These are phyloP conservation scores for Zygotorulaspora sp. DNA, from an alignment of 805 yeast species.

Conservation along the genomic window DNA sequence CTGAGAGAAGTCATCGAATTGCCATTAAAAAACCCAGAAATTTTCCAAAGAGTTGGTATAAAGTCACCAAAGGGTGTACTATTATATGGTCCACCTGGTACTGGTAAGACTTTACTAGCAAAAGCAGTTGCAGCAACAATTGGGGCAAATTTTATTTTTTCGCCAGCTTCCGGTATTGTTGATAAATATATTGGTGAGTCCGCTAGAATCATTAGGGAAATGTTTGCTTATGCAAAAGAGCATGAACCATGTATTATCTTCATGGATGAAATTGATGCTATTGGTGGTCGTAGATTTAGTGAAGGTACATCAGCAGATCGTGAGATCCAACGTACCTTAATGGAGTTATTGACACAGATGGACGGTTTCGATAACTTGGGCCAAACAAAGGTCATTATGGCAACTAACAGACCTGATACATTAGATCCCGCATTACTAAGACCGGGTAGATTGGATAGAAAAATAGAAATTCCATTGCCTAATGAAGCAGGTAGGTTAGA, in stretches of 20 bases:
- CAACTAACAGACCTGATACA: constrained; percentile 98
- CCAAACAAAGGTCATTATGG: constrained; percentile 96
- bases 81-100: constrained; percentile 97
- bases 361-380: constrained; percentile 97
- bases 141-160: constrained; percentile 94
- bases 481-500: constrained; percentile 94
- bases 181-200: constrained; percentile 98
- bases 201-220: constrained; percentile 92
- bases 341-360: constrained; percentile 97
- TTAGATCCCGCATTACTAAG: constrained; percentile 94
- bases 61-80: constrained; percentile 98
- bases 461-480: constrained; percentile 92
- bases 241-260: constrained; percentile 97
- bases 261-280: constrained; percentile 98
- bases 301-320: constrained; percentile 99
- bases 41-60: constrained; percentile 92
- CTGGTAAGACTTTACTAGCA: constrained; percentile 93
- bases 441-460: constrained; percentile 96
- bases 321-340: constrained; percentile 94
- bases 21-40: constrained; percentile 94
- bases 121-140: constrained; percentile 98
- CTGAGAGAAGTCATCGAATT: constrained; percentile 95
- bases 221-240: constrained; percentile 96
- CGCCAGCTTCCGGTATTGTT: constrained; percentile 98
- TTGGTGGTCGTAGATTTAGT: constrained; percentile 95